phyloP scores from a whole-genome alignment of 805 yeast species.

The Tetrapisispora namnaoensis region DNA sequence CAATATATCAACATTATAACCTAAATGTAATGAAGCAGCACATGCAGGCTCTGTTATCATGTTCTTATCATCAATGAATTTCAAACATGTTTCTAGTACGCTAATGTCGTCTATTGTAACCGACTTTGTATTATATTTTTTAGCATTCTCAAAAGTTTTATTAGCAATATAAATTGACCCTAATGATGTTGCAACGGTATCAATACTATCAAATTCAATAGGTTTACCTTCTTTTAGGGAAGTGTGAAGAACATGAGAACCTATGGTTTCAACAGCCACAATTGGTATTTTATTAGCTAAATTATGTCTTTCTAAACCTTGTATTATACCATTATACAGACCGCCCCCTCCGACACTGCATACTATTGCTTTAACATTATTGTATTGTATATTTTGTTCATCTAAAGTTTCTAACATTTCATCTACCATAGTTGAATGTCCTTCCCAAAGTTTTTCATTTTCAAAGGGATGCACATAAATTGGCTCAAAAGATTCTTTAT shows the following conservation, averaged over 20 bases:
- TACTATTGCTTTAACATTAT: constrained; percentile 35
- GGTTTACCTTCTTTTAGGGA: constrained; percentile 39
- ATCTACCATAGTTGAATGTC: constrained; percentile 41
- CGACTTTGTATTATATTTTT: constrained; percentile 33
- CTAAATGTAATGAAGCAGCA: constrained; percentile 55
- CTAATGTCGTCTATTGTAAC: constrained; percentile 43
- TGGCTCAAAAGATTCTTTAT: constrained; percentile 21
- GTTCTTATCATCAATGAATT: constrained; percentile 42
- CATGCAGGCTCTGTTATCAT: constrained; percentile 62
- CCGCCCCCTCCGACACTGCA: constrained; percentile 56
- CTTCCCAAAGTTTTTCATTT: constrained; percentile 44
- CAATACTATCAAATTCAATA: constrained; percentile 36
- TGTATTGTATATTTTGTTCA: constrained; percentile 14
- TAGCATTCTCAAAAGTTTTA: constrained; percentile 38
- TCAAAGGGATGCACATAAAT: constrained; percentile 50
- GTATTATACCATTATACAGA: constrained; percentile 41
- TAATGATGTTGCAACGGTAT: constrained; percentile 53
- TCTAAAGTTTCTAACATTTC: constrained; percentile 30
- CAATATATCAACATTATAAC: constrained; percentile 28
- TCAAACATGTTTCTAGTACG: constrained; percentile 44
- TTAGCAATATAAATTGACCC: constrained; percentile 51
- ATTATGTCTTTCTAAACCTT: constrained; percentile 34
- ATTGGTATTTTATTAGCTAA: constrained; percentile 32
- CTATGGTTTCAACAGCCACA: constrained; percentile 49
- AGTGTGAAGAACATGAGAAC: constrained; percentile 47